Evolutionary conservation across 2,329 filamentous ascomycete species (phyloP).

Genomic region (Aspergillus candidus): DNA sequence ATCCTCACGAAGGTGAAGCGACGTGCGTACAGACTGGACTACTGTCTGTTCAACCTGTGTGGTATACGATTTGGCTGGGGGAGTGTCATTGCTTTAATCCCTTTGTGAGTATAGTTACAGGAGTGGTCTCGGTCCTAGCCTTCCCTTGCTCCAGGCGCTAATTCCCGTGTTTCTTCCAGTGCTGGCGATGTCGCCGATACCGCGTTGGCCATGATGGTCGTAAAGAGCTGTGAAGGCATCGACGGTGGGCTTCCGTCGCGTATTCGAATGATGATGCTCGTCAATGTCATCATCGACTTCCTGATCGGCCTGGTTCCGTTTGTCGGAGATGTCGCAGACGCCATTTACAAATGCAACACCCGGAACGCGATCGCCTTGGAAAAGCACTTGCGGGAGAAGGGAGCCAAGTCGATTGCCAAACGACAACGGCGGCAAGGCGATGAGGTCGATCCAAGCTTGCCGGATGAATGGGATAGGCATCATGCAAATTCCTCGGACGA

Average conservation of each 20-base stretch:
- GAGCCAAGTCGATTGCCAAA: conserved; percentile 26
- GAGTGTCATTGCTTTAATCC: conserved; percentile 75
- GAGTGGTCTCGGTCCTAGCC: not conserved
- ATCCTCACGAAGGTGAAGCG: conserved; percentile 82
- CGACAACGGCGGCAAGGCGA: conserved; percentile 18
- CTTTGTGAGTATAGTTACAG: conserved; percentile 56
- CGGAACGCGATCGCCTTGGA: conserved; percentile 43
- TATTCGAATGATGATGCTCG: conserved; percentile 65
- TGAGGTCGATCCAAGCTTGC: conserved; percentile 32
- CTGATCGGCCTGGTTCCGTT: conserved; percentile 48
- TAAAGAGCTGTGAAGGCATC: conserved; percentile 64
- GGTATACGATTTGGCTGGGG: conserved; percentile 86
- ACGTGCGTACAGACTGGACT: conserved; percentile 78
- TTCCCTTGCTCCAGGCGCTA: not conserved
- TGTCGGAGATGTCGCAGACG: conserved; percentile 44
- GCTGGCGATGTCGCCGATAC: conserved; percentile 70
- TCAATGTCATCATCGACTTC: conserved; percentile 60
- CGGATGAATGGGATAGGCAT: conserved; percentile 34
- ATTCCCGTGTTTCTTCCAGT: conserved; percentile 35
- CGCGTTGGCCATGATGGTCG: conserved; percentile 67
- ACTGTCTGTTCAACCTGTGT: conserved; percentile 72
- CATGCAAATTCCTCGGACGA: conserved; percentile 23
- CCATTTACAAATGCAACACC: conserved; percentile 45
- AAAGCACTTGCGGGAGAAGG: conserved; percentile 38
- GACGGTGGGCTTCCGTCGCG: conserved; percentile 62